Conservation (phyloP, 2,329 filamentous ascomycete genomes). For the Clonostachys rhizophaga region DNA sequence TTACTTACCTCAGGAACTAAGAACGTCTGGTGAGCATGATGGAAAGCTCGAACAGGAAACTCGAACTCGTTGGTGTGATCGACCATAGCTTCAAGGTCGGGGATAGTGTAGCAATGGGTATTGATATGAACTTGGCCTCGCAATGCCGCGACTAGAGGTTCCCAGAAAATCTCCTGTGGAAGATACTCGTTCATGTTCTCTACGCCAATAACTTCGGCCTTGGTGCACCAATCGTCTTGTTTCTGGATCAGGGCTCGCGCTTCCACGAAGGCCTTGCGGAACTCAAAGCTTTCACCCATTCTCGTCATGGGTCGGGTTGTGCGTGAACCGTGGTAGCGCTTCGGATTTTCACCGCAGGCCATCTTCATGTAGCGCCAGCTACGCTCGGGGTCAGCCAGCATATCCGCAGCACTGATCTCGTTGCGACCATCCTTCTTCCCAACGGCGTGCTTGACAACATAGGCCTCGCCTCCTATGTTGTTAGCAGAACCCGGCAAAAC, state of each 20-base stretch:
- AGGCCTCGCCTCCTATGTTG: constrained; percentile 70
- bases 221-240: constrained; percentile 65
- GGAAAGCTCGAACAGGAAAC: constrained; percentile 62
- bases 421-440: constrained; percentile 53
- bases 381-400: constrained; percentile 61
- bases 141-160: constrained; percentile 56
- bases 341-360: constrained; percentile 70
- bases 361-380: constrained; percentile 72
- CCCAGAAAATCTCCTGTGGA: constrained; percentile 53
- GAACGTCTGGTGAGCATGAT: constrained; percentile 60
- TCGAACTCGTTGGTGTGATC: constrained; percentile 69
- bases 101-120: constrained; percentile 67
- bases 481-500: constrained; percentile 59
- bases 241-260: constrained; percentile 49
- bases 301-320: constrained; percentile 19
- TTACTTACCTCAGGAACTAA: constrained; percentile 55
- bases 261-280: constrained; percentile 63
- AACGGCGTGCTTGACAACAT: constrained; percentile 63
- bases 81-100: constrained; percentile 65
- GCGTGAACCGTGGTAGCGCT: constrained; percentile 54
- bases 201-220: constrained; percentile 43
- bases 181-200: constrained; percentile 52
- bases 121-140: constrained; percentile 66
- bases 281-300: constrained; percentile 65
- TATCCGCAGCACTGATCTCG: constrained; percentile 58